Base-by-base conservation (phyloP, 2,329 filamentous ascomycete species). In the Arachnopeziza araneosa region DNA sequence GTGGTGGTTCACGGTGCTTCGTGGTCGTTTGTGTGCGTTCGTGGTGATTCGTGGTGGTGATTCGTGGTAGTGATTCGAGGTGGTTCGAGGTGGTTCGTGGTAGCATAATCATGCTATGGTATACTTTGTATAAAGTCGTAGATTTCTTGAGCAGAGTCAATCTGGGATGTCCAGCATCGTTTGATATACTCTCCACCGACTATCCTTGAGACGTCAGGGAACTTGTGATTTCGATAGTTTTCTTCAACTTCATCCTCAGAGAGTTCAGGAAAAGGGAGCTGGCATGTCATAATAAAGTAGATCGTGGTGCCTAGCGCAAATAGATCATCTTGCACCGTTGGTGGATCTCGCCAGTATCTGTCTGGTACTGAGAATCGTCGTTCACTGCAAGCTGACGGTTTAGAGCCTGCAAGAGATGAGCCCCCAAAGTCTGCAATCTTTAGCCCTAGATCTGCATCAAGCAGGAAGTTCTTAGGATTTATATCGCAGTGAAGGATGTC, bases 401-500 rank as follows among this genome's bases (percentile, higher is more conserved):
- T 56, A 17, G 66, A 64, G 8, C 69, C 67, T 49, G 65, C 63
- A 57, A 72, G 60, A 26, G 74, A 69, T 6, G 72, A 72, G 51
- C 74, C 73, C 52, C 68, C 65, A 60, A 76, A 75, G 56, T 75
- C 74, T 23, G 70, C 71, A 57, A 78, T 74, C 57, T 69, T 68
- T 58, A 76, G 67, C 60, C 73, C 61, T 22, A 76, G 67, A 55
- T 66, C 52, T 23, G 65, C 62, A 61, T 76, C 72, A 21, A 77
- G 62, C 0, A 77, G 66, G 56, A 77, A 73, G 61, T 77, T 76
- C 54, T 70, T 71, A 2, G 75, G 74, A 62, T 72, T 71, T 30
- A 77, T 66, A 62, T 78, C 74, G 64, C 70, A 75, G 62, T 78
- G 75, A 61, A 77, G 71, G 17, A 76, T 69, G n/a, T 67, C 63